These are phyloP conservation scores for Cinchona pubescens DNA, from an alignment of 257 asterid genomes.

Conservation along the genomic window DNA sequence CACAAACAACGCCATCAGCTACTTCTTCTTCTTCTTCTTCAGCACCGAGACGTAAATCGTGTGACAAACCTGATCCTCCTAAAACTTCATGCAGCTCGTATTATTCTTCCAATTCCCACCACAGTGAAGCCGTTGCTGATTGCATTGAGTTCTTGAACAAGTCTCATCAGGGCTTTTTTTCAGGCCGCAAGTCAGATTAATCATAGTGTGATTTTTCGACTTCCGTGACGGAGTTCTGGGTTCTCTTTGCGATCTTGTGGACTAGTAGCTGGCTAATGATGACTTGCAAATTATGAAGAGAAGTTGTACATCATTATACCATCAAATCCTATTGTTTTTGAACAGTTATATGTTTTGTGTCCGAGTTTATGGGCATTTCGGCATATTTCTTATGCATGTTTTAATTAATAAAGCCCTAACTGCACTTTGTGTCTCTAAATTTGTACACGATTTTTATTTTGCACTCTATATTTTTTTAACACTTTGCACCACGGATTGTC, in stretches of 20 bases:
- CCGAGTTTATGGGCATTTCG: neutral
- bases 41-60: slow-evolving; percentile 44
- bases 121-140: slow-evolving; percentile 70
- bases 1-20: slow-evolving; percentile 15
- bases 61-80: slow-evolving; percentile 59
- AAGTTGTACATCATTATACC: neutral
- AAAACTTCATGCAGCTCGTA: slow-evolving; percentile 66
- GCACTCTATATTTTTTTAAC: too few relatives aligned
- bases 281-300: neutral
- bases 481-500: too few relatives aligned
- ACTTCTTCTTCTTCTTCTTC: too few relatives aligned
- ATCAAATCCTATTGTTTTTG: neutral
- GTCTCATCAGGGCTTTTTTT: slow-evolving; percentile 27
- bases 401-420: too few relatives aligned
- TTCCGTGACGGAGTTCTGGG: neutral
- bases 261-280: too few relatives aligned
- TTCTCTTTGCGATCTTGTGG: neutral
- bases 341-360: neutral
- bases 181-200: slow-evolving; percentile 14
- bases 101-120: slow-evolving; percentile 52
- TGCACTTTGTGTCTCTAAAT: too few relatives aligned
- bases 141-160: slow-evolving; percentile 76
- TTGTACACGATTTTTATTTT: too few relatives aligned
- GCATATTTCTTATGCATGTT: neutral
- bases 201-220: neutral